phyloP scores from a whole-genome alignment of 139 green algal genomes.

The Chara braunii region DNA sequence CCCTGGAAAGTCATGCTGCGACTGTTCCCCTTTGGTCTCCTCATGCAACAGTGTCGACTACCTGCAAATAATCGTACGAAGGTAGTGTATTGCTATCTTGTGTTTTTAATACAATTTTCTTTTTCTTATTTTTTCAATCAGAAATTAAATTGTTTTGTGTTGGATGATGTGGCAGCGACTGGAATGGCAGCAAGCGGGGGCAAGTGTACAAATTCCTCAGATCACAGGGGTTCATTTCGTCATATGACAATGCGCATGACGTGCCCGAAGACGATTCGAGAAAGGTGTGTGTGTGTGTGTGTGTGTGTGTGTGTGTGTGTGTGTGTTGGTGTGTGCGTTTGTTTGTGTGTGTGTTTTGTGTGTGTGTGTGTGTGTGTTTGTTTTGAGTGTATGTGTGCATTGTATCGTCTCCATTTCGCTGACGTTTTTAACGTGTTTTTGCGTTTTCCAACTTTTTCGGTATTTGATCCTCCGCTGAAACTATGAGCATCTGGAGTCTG shows the following conservation, averaged over 20 bases:
- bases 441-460: too few species aligned
- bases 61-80: too few species aligned
- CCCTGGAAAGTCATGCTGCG: too few species aligned
- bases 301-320: neutral
- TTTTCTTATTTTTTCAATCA: neutral
- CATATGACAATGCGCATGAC: conserved; percentile 1
- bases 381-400: neutral
- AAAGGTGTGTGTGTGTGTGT: too few species aligned
- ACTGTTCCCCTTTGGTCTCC: too few species aligned
- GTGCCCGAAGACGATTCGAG: too few species aligned
- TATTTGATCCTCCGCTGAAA: too few species aligned
- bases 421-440: too few species aligned
- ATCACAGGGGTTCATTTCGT: conserved; percentile 36
- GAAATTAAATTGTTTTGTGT: too few species aligned
- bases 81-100: too few species aligned
- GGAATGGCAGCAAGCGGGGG: conserved; percentile 35
- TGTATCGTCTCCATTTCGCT: neutral
- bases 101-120: neutral
- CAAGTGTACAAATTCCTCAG: conserved; percentile 32
- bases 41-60: too few species aligned
- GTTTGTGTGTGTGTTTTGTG: neutral
- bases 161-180: conserved; percentile 29
- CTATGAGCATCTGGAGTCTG: too few species aligned
- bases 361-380: neutral
- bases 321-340: neutral